Evolutionary conservation across 208 protist genomes (phyloP), one percentile per base, ranked within the genome.

Genomic region (Phytomonas francai): DNA sequence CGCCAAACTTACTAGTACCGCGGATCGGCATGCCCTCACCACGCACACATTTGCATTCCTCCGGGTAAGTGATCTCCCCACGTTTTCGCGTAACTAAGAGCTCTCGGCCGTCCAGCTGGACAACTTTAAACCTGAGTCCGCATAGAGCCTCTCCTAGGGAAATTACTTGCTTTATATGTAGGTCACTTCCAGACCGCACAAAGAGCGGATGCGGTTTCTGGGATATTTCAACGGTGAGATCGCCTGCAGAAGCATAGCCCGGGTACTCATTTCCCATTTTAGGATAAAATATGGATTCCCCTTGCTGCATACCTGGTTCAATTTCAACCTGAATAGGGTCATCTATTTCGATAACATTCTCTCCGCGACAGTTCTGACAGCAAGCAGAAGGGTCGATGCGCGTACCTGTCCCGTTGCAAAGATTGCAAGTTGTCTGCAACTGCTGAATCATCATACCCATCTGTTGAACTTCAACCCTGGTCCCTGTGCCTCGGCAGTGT

Each of bases 381-480:
- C 83, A 72, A 73, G 98, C 94, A 63, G 88, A 88, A 3, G 81
- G 72, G 65, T 88, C 76, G 42, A 98, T 93, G 49, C 73, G 63
- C 62, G 89, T 68, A 22, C 97, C 97, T 22, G 70, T 74, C 56
- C 97, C 97, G 14, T 84, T 70, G 78, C 98, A 99, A 0, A 78
- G 77, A 25, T 84, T 70, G 84, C 98, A 99, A 8, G 80, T 49
- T 16, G 68, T 72, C 56, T 92, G 87, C 59, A 97, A 72, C 76
- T 98, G 95, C 77, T 97, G 93, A 34, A 97, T 83, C 92, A 99
- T 98, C 79, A 97, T 97, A 11, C 94, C 97, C 81, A 98, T 83
- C 83, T 98, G 96, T 28, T 85, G 92, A 2, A 98, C 69, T 49
- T 95, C 68, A 28, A 97, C 67, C 25, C 88, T 81, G 28, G 88